Evolutionary conservation across 1,139 yeast species (phyloP).

Genomic region (Hemisphaericaspora xylofermentans): DNA sequence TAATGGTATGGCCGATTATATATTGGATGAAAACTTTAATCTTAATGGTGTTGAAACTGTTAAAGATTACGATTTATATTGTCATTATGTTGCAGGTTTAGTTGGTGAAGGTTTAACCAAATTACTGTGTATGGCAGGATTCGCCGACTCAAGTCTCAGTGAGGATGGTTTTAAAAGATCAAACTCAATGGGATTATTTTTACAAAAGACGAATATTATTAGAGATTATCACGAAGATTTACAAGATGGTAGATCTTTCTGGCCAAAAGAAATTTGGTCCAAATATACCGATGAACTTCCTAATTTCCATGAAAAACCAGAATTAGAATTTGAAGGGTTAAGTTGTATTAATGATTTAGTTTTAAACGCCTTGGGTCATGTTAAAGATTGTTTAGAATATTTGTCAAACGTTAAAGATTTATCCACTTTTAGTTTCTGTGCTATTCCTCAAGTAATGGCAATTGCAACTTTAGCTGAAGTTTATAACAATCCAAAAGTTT

Average conservation of each 20-base stretch:
- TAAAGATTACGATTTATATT: slow-evolving; percentile 83
- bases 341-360: slow-evolving; percentile 82
- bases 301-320: slow-evolving; percentile 49
- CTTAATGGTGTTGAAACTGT: slow-evolving; percentile 74
- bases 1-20: slow-evolving; percentile 96
- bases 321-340: slow-evolving; percentile 53
- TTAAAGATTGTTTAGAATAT: slow-evolving; percentile 72
- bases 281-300: slow-evolving; percentile 67
- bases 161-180: slow-evolving; percentile 56
- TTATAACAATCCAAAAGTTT: slow-evolving; percentile 75
- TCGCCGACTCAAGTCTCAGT: slow-evolving; percentile 53
- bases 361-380: slow-evolving; percentile 76
- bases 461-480: slow-evolving; percentile 88
- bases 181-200: slow-evolving; percentile 90
- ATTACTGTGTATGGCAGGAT: slow-evolving; percentile 67
- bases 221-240: slow-evolving; percentile 94
- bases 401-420: slow-evolving; percentile 78
- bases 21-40: slow-evolving; percentile 75
- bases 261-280: slow-evolving; percentile 95
- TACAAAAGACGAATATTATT: slow-evolving; percentile 93
- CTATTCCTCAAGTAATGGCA: slow-evolving; percentile 98
- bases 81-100: slow-evolving; percentile 96
- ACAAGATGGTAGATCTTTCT: slow-evolving; percentile 88
- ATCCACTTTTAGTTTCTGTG: slow-evolving; percentile 85
- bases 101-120: slow-evolving; percentile 95